phyloP scores from a whole-genome alignment of 345 rosid genomes.

The Cardamine occulta region DNA sequence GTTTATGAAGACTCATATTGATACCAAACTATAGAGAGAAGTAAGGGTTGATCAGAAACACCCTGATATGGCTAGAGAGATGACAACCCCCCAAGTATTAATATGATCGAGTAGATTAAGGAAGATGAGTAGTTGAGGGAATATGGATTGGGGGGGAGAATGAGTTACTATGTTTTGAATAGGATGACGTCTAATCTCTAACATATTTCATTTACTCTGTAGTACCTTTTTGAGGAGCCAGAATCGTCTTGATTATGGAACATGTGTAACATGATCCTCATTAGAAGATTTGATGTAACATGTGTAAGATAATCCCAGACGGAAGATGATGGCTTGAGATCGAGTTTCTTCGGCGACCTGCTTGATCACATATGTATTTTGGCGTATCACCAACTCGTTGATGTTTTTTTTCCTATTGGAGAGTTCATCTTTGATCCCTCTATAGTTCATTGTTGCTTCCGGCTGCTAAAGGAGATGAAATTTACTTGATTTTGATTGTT shows the following conservation, averaged over 20 bases:
- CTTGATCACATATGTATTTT: neutral
- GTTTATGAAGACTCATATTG: neutral
- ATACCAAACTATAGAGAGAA: conserved; percentile 13
- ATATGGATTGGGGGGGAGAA: neutral
- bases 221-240: conserved; percentile 24
- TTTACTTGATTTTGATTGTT: neutral
- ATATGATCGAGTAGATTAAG: too few species aligned
- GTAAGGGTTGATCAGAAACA: neutral
- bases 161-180: neutral
- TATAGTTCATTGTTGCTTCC: conserved; percentile 8
- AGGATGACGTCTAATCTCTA: neutral
- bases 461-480: neutral
- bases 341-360: neutral
- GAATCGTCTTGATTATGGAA: neutral
- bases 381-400: conserved; percentile 3
- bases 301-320: neutral
- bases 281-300: conserved; percentile 8
- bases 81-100: neutral
- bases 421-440: conserved; percentile 4
- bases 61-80: neutral
- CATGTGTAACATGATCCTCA: neutral
- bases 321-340: neutral
- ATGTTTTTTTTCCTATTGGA: conserved; percentile 13
- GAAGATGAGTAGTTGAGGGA: neutral
- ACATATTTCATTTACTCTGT: conserved; percentile 16